These are phyloP conservation scores for Macrophomina pseudophaseolina DNA, from an alignment of 2,329 filamentous ascomycete genomes.

Conservation along the genomic window DNA sequence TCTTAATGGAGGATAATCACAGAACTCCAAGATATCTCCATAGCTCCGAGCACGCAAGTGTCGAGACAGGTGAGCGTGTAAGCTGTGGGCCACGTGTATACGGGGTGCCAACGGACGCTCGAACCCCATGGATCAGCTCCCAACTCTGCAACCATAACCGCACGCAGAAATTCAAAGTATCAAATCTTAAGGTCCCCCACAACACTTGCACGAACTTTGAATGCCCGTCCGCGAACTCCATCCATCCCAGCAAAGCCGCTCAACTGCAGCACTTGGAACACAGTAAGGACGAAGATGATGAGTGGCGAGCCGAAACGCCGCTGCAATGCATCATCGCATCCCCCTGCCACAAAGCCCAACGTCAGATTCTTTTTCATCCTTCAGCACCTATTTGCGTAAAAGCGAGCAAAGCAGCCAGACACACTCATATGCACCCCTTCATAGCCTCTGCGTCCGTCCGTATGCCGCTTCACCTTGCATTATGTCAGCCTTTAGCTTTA, in stretches of 20 bases:
- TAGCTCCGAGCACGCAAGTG: neutral
- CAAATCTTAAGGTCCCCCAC: neutral
- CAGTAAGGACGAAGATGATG: conserved; percentile 16
- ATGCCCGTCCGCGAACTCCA: conserved; percentile 6
- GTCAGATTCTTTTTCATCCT: conserved; percentile 13
- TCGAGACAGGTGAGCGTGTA: neutral
- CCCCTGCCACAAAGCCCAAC: conserved; percentile 7
- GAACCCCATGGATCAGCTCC: neutral
- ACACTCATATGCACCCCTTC: conserved; percentile 2
- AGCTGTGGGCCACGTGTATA: neutral
- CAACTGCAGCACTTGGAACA: neutral
- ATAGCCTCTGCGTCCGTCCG: neutral
- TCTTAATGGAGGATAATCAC: neutral
- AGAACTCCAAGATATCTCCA: neutral
- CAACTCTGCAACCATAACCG: neutral
- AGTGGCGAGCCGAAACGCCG: conserved; percentile 6
- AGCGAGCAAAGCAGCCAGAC: neutral
- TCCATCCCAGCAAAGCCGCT: neutral
- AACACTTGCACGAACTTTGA: conserved; percentile 2
- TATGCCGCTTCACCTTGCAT: neutral
- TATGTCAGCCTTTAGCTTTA: conserved; percentile 10
- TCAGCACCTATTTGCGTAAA: neutral
- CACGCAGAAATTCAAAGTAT: neutral
- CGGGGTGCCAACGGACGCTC: neutral
- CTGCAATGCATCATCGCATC: neutral